Evolutionary conservation across 352 stramenopile species (phyloP), one percentile per base, ranked within the genome.

Genomic region (Pythium folliculosum): DNA sequence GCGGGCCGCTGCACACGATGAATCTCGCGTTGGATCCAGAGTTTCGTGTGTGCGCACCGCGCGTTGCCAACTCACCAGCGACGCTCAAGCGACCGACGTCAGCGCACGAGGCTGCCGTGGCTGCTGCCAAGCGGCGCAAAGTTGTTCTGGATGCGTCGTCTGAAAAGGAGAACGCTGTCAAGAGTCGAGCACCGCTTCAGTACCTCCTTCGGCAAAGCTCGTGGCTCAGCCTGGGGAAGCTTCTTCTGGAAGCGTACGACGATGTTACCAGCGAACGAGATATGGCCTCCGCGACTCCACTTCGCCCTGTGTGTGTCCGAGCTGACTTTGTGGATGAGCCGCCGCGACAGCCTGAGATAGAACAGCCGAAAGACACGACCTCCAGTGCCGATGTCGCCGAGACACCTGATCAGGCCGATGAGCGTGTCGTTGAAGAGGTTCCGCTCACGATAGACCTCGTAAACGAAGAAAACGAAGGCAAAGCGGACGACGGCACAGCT

Each of bases 211-310:
- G 77, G 27, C 53, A 78, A 44, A 60, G 62, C 1, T 88, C 81
- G 10, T 92, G 84, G 84, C 70, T 57, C 40, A 75, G 44, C 22
- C 59, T 92, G 3, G 84, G 84, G 1, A 81, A 87, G 67, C 43
- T 92, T 10, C 63, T 92, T 38, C 66, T 92, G 19, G 72, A 88
- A 66, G 79, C 80, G 2, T 90, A 85, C 58, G 81, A 92, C 30
- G 84, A 92, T 7, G 74, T 72, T 13, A 76, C 72, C 27, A 77
- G 67, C n/a, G 72, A 78, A 37, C 49, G 63, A 25, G 49, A 65
- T 0, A 60, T 50, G 17, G 5, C 6, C 17, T 21, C 12, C 7
- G 3, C 23, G 30, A n/a, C 3, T 16, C 35, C 17, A n/a, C 44
- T 32, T 2, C 52, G 65, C 6, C 43, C 25, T 6, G 54, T 73